A percentile compares a stretch with the other conserved stretches of the same genome.
Evolutionary conservation across 2,329 filamentous ascomycete genomes (phyloP).

Genomic region (Monosporascus sp.): DNA sequence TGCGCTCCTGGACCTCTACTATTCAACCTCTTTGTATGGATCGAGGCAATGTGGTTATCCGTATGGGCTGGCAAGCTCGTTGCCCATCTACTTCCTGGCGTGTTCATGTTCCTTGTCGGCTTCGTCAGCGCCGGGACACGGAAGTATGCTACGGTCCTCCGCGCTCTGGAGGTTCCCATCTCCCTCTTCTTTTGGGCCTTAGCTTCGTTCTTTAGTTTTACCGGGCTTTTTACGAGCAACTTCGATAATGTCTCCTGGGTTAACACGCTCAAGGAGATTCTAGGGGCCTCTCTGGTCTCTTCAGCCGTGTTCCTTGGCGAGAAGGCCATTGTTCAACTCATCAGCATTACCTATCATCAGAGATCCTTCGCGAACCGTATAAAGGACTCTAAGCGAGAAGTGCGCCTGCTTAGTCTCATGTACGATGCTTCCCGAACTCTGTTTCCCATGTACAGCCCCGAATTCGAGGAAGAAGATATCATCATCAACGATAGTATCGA

Average conservation of each 20-base stretch:
- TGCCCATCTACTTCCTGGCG: constrained; percentile 52
- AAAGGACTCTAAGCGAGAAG: constrained; percentile 82
- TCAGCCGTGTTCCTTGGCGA: constrained; percentile 70
- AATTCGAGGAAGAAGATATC: constrained; percentile 89
- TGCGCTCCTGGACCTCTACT: constrained; percentile 41
- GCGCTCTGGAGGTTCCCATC: constrained; percentile 60
- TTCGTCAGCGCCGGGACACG: constrained; percentile 65
- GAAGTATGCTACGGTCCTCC: constrained; percentile 64
- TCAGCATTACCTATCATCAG: constrained; percentile 80
- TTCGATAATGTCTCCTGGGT: constrained; percentile 45
- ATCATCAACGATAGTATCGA: constrained; percentile 83
- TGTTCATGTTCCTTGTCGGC: constrained; percentile 66
- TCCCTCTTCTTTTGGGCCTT: constrained; percentile 67
- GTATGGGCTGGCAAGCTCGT: constrained; percentile 65
- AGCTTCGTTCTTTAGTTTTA: constrained; percentile 58
- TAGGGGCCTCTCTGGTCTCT: constrained; percentile 63
- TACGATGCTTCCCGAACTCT: constrained; percentile 86
- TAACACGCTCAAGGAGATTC: constrained; percentile 55
- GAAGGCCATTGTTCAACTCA: constrained; percentile 74
- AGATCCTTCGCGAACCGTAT: constrained; percentile 79
- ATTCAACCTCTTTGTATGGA: constrained; percentile 62
- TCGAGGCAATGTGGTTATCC: constrained; percentile 62
- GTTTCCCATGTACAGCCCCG: constrained; percentile 87
- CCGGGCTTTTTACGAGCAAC: constrained; percentile 41
- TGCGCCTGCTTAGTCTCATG: constrained; percentile 75